These are phyloP conservation scores for Oryza rufipogon DNA, from an alignment of 176 grass and related monocot genomes.

Conservation along the genomic window DNA sequence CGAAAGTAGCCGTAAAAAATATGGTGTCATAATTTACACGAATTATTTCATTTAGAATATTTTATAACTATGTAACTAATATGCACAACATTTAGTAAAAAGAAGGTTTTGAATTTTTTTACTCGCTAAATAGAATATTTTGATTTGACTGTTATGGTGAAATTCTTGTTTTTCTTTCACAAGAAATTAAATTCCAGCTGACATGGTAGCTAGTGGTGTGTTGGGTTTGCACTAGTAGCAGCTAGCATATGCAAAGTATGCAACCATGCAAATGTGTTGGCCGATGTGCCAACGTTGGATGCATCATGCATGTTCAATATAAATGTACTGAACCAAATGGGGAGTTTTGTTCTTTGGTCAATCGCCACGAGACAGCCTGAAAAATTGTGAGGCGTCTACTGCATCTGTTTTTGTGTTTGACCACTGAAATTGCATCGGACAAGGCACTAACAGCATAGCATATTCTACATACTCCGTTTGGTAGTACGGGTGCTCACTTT, in stretches of 20 bases:
- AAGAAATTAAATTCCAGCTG: not conserved
- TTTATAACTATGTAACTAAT: too few species aligned
- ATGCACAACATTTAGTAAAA: too few species aligned
- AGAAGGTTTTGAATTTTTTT: too few species aligned
- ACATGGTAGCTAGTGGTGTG: not conserved
- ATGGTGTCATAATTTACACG: too few species aligned
- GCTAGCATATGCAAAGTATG: not conserved
- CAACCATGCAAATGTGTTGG: not conserved
- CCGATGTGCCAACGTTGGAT: slow-evolving; percentile 16
- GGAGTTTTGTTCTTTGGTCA: slow-evolving; percentile 12
- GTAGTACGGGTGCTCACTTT: not conserved
- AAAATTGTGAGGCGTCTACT: slow-evolving; percentile 36
- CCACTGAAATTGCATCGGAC: slow-evolving; percentile 33
- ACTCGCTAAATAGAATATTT: too few species aligned
- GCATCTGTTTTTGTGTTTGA: slow-evolving; percentile 52
- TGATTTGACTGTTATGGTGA: not conserved
- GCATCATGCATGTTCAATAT: slow-evolving; percentile 22
- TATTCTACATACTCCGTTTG: not conserved
- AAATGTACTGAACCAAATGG: slow-evolving; percentile 3
- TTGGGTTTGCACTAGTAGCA: slow-evolving; percentile 21
- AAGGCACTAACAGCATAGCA: not conserved
- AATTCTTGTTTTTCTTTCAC: too few species aligned
- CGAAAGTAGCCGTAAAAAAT: too few species aligned
- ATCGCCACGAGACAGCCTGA: slow-evolving; percentile 24
- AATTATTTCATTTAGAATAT: too few species aligned